Conservation (phyloP, 108 stramenopile species). For the Cyclostephanos invisitatus region DNA sequence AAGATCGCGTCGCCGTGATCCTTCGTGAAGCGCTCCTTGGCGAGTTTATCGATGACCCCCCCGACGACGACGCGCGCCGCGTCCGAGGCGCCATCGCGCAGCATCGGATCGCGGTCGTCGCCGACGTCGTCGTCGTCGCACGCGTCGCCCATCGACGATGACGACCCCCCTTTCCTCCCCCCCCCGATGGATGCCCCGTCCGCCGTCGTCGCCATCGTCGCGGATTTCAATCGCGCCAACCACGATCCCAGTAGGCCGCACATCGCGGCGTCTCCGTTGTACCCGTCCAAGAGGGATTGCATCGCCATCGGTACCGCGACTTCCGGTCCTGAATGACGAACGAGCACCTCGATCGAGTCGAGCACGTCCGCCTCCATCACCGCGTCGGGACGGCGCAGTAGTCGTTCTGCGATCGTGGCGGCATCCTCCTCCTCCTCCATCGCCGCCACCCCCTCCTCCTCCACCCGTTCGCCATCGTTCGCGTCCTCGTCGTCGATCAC, state of each 20-base stretch:
- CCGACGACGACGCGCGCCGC: conserved; percentile 65
- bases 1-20: conserved; percentile 72
- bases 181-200: not conserved
- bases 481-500: not conserved
- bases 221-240: conserved; percentile 65
- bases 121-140: conserved; percentile 10
- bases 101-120: not conserved
- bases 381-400: conserved; percentile 70
- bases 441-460: not conserved
- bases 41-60: conserved; percentile 64
- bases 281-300: conserved; percentile 63
- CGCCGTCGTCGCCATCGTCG: conserved; percentile 8
- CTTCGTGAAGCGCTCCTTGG: conserved; percentile 77
- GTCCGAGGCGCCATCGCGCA: conserved; percentile 50
- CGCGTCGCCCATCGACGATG: conserved; percentile 12
- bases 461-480: no score
- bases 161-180: not conserved
- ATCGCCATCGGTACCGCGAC: conserved; percentile 66
- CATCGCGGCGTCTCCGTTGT: conserved; percentile 69
- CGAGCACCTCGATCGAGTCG: conserved; percentile 29
- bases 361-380: conserved; percentile 65
- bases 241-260: conserved; percentile 79
- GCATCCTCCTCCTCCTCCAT: conserved; percentile 56
- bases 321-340: conserved; percentile 44
- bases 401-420: conserved; percentile 50